Evolutionary conservation across 805 yeast species (phyloP).

Genomic region (Pichia deserticola): DNA sequence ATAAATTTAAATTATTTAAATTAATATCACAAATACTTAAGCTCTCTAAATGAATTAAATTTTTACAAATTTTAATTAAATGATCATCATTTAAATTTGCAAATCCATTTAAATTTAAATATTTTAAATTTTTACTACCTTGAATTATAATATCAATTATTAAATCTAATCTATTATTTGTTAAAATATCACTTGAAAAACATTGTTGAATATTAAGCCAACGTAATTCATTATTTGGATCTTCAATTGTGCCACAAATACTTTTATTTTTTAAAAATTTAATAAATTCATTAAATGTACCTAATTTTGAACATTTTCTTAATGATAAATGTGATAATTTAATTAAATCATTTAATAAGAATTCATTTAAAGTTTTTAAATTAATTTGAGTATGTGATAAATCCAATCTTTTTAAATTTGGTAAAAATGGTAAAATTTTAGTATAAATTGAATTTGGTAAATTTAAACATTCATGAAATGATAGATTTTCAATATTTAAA

Average conservation of each 20-base stretch:
- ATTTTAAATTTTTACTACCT: constrained; percentile 36
- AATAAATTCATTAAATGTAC: constrained; percentile 63
- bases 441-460: constrained; percentile 51
- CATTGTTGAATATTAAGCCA: constrained; percentile 52
- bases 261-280: constrained; percentile 67
- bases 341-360: constrained; percentile 44
- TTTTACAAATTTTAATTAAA: constrained; percentile 31
- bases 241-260: constrained; percentile 25
- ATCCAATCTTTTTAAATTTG: constrained; percentile 59
- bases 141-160: constrained; percentile 3
- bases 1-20: constrained; percentile 18
- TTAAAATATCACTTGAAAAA: constrained; percentile 34
- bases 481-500: constrained; percentile 38
- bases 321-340: constrained; percentile 68
- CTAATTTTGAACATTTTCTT: constrained; percentile 54
- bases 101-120: constrained; percentile 45
- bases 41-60: constrained; percentile 35
- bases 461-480: constrained; percentile 86
- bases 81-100: constrained; percentile 35
- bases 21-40: constrained; percentile 18
- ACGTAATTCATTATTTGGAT: constrained; percentile 17
- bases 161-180: constrained; percentile 3
- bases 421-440: constrained; percentile 49
- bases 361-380: constrained; percentile 45
- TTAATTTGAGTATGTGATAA: constrained; percentile 75